Evolutionary conservation across 495 filamentous ascomycete species (phyloP).

Genomic region (Lasiosphaeria ovina): DNA sequence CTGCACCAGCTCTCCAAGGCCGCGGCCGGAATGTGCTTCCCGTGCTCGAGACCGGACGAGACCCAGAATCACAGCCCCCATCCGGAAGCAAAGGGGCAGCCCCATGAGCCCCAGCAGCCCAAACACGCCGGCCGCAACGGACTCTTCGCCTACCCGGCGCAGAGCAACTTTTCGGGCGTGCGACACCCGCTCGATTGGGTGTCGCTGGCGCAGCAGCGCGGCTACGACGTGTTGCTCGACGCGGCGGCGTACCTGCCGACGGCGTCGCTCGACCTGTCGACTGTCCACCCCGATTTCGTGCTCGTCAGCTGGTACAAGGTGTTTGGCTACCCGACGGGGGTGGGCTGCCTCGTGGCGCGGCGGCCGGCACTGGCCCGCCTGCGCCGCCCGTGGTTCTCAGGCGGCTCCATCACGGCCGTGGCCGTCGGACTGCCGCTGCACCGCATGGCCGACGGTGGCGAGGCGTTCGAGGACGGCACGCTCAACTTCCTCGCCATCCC

Average conservation of each 20-base stretch:
- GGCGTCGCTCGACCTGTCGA: constrained; percentile 48
- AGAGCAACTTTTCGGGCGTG: constrained; percentile 63
- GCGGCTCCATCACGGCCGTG: constrained; percentile 59
- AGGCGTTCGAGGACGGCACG: constrained; percentile 61
- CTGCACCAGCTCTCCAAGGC: background rate
- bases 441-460: constrained; percentile 39
- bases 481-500: constrained; percentile 58
- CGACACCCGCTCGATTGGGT: constrained; percentile 55
- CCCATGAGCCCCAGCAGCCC: background rate
- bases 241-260: constrained; percentile 58
- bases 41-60: no score
- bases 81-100: background rate
- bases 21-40: no score
- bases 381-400: constrained; percentile 56
- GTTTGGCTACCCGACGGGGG: constrained; percentile 60
- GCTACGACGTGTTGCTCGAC: constrained; percentile 55
- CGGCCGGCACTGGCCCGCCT: constrained; percentile 43
- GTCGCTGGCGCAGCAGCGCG: constrained; percentile 38
- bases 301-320: constrained; percentile 62
- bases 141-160: constrained; percentile 63
- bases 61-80: no score
- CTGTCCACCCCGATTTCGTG: constrained; percentile 53
- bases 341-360: constrained; percentile 56
- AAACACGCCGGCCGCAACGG: constrained; percentile 16
- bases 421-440: constrained; percentile 52